Percentiles rank a stretch among this genome's conserved stretches.
These are phyloP conservation scores for Brachypodium distachyon DNA, from an alignment of 202 grass and related monocot genomes.

Conservation along the genomic window DNA sequence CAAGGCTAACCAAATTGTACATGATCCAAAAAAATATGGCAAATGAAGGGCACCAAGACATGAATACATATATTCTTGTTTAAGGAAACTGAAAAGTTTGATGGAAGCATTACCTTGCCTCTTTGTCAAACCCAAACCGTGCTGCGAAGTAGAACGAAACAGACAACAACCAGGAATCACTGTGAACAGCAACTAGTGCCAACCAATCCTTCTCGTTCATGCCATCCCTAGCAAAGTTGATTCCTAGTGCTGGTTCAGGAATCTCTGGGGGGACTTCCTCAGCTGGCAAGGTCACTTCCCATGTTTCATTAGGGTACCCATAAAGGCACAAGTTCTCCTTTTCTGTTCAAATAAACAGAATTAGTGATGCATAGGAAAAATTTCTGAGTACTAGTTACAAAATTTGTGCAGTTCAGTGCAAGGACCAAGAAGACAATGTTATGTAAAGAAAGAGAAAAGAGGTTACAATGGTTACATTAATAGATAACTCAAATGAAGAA, in stretches of 20 bases:
- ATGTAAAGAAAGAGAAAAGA: neutral
- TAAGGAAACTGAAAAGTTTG: constrained; percentile 7
- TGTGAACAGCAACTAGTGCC: constrained; percentile 83
- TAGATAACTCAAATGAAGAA: constrained; percentile 14
- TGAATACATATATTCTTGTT: neutral
- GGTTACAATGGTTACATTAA: neutral
- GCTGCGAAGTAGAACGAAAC: constrained; percentile 94
- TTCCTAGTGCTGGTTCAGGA: constrained; percentile 90
- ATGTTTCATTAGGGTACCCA: constrained; percentile 86
- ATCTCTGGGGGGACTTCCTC: constrained; percentile 97
- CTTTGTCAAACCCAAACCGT: constrained; percentile 96
- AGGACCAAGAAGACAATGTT: neutral
- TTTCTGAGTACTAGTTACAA: neutral
- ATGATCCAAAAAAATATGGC: neutral
- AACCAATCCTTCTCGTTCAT: constrained; percentile 98
- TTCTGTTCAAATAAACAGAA: constrained; percentile 47
- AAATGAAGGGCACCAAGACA: neutral
- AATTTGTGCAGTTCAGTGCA: neutral
- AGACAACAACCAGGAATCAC: constrained; percentile 86
- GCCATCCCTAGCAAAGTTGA: constrained; percentile 95
- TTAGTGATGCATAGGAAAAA: neutral
- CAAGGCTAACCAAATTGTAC: neutral
- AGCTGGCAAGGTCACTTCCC: constrained; percentile 95
- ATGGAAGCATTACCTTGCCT: constrained; percentile 62
- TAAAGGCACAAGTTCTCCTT: constrained; percentile 98